Conservation (phyloP, 2,329 filamentous ascomycete species). For the Diaporthe longicolla region DNA sequence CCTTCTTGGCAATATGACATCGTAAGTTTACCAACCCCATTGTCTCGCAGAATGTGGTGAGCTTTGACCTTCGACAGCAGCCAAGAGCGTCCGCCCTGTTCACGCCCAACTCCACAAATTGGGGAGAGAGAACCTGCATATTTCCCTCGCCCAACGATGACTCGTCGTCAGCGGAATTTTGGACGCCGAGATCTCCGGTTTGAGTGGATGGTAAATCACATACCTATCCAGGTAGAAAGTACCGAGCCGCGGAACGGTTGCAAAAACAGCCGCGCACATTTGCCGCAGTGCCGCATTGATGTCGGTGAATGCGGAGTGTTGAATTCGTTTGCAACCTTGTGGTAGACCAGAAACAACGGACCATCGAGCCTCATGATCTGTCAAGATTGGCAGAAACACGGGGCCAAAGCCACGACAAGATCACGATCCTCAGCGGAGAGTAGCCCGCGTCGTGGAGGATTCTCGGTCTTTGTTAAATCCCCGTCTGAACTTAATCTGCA, state of each 20-base stretch:
- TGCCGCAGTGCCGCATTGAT: not conserved
- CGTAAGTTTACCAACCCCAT: not conserved
- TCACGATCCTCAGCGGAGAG: not conserved
- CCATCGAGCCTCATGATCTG: not conserved
- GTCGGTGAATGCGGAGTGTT: not conserved
- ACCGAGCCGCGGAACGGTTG: not conserved
- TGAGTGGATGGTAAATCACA: not conserved
- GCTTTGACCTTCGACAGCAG: conserved; percentile 13
- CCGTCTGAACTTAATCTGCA: conserved; percentile 7
- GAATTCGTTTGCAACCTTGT: not conserved
- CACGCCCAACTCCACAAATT: not conserved
- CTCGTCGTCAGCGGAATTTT: not conserved
- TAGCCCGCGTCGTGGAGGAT: not conserved
- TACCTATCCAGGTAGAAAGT: not conserved
- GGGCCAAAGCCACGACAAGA: not conserved
- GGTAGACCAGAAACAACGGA: not conserved
- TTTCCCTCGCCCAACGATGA: not conserved
- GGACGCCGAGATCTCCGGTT: not conserved
- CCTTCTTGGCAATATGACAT: conserved; percentile 25
- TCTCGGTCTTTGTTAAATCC: conserved; percentile 11
- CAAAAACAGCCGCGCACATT: not conserved
- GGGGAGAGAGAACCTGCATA: not conserved
- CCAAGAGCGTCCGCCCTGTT: not conserved
- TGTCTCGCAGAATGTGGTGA: not conserved
- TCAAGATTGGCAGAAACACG: not conserved